These are phyloP conservation scores for Albatrellus sp. DNA, from an alignment of 1,284 basidiomycete genomes.

Conservation along the genomic window DNA sequence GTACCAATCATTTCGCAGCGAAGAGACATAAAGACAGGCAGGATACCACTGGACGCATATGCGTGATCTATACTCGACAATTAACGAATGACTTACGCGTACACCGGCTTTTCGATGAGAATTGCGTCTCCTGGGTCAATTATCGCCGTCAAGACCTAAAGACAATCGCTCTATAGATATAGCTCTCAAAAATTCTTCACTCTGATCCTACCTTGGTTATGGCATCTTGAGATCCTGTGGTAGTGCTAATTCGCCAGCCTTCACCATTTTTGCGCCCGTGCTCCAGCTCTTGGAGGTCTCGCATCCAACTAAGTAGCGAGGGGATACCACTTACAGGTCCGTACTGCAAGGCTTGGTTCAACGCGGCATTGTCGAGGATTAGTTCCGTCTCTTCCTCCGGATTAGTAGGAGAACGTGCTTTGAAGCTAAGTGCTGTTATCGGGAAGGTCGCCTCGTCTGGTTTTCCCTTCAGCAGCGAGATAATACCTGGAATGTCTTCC, in stretches of 20 bases:
- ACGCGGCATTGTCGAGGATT: slow-evolving; percentile 40
- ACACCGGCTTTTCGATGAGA: slow-evolving; percentile 79
- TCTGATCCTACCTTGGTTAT: slow-evolving; percentile 51
- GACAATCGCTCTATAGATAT: too few species aligned
- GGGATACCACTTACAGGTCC: slow-evolving; percentile 64
- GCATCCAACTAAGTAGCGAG: slow-evolving; percentile 54
- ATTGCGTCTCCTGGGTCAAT: slow-evolving; percentile 69
- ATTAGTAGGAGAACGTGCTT: slow-evolving; percentile 31
- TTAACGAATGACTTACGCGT: slow-evolving; percentile 43
- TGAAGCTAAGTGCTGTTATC: slow-evolving; percentile 64
- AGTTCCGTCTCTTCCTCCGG: slow-evolving; percentile 31
- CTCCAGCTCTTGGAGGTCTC: slow-evolving; percentile 43
- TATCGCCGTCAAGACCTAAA: slow-evolving; percentile 28
- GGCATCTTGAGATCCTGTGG: slow-evolving; percentile 31
- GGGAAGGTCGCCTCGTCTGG: slow-evolving; percentile 90
- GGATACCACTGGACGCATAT: slow-evolving; percentile 35
- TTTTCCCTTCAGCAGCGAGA: slow-evolving; percentile 80
- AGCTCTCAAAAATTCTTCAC: too few species aligned
- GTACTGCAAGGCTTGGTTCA: slow-evolving; percentile 66
- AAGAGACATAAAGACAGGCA: slow-evolving; percentile 47
- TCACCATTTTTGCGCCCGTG: slow-evolving; percentile 48
- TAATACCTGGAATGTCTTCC: slow-evolving; percentile 67
- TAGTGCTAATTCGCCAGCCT: slow-evolving; percentile 66
- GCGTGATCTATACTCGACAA: slow-evolving; percentile 1
- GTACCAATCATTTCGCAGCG: slow-evolving; percentile 55